phyloP scores from a whole-genome alignment of 805 yeast species.

The Myxozyma monticola region DNA sequence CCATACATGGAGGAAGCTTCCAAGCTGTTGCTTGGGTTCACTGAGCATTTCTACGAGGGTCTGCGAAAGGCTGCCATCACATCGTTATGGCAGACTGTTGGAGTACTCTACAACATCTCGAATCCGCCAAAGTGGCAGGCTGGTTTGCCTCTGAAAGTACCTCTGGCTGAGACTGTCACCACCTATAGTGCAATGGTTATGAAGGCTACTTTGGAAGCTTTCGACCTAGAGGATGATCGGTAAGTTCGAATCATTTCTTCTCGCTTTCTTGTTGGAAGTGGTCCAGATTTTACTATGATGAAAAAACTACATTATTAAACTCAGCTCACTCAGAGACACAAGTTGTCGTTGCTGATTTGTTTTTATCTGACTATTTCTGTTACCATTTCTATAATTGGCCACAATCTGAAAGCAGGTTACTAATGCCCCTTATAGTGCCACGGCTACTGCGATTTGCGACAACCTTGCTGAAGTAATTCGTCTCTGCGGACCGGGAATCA shows the following conservation, averaged over 20 bases:
- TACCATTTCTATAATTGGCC: neutral
- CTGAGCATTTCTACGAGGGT: slow-evolving; percentile 80
- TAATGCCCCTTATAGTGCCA: slow-evolving; percentile 8
- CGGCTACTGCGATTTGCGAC: slow-evolving; percentile 75
- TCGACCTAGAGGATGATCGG: slow-evolving; percentile 80
- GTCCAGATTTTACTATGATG: no score
- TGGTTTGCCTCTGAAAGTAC: slow-evolving; percentile 42
- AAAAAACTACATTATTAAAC: slow-evolving; percentile 25
- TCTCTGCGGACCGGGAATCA: slow-evolving; percentile 67
- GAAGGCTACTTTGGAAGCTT: slow-evolving; percentile 57
- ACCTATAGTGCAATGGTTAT: slow-evolving; percentile 67
- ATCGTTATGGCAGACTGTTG: slow-evolving; percentile 79
- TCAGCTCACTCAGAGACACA: slow-evolving; percentile 34
- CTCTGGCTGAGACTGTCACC: slow-evolving; percentile 56
- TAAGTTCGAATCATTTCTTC: slow-evolving; percentile 34
- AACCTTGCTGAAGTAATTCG: slow-evolving; percentile 66
- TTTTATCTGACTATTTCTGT: slow-evolving; percentile 7
- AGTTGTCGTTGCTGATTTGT: slow-evolving; percentile 30
- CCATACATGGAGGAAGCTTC: slow-evolving; percentile 71
- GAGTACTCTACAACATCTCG: slow-evolving; percentile 53
- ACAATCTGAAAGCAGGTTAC: neutral
- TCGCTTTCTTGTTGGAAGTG: no score
- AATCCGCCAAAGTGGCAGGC: slow-evolving; percentile 38
- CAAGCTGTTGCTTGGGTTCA: slow-evolving; percentile 64
- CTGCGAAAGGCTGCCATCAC: slow-evolving; percentile 83